phyloP scores from a whole-genome alignment of 805 yeast species.

The Saccharomyces mikatae region DNA sequence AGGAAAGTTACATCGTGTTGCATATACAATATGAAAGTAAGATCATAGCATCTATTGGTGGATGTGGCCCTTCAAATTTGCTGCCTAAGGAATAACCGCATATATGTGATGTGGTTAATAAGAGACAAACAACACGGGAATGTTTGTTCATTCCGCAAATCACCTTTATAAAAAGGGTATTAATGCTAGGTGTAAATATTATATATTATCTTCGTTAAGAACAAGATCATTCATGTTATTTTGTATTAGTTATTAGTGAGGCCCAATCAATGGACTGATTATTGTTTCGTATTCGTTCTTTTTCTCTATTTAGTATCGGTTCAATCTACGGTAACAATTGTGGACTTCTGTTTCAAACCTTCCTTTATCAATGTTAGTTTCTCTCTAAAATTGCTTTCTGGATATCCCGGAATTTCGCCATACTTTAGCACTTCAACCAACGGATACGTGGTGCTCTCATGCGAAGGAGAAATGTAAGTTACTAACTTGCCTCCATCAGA shows the following conservation, averaged over 20 bases:
- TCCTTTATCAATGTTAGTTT: slow-evolving; percentile 54
- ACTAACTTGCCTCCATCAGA: slow-evolving; percentile 68
- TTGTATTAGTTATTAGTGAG: neutral
- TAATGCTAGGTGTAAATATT: neutral
- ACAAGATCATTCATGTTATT: neutral
- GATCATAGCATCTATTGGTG: too few species aligned
- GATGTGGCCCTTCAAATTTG: neutral
- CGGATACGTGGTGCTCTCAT: slow-evolving; percentile 62
- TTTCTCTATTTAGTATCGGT: neutral
- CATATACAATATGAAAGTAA: too few species aligned
- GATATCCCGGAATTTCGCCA: slow-evolving; percentile 41
- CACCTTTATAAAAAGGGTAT: neutral
- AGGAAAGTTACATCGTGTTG: too few species aligned
- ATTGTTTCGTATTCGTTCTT: neutral
- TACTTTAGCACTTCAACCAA: slow-evolving; percentile 40
- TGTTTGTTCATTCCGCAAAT: neutral
- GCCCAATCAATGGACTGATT: neutral
- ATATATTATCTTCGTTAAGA: neutral
- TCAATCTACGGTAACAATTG: slow-evolving; percentile 23
- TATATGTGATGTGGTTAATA: neutral
- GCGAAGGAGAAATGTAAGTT: slow-evolving; percentile 73
- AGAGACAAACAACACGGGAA: neutral
- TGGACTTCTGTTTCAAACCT: slow-evolving; percentile 42
- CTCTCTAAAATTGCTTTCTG: slow-evolving; percentile 37
- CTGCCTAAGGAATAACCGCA: neutral